These are phyloP conservation scores for Phytophthora ohioensis DNA, from an alignment of 352 stramenopile genomes.

Conservation along the genomic window DNA sequence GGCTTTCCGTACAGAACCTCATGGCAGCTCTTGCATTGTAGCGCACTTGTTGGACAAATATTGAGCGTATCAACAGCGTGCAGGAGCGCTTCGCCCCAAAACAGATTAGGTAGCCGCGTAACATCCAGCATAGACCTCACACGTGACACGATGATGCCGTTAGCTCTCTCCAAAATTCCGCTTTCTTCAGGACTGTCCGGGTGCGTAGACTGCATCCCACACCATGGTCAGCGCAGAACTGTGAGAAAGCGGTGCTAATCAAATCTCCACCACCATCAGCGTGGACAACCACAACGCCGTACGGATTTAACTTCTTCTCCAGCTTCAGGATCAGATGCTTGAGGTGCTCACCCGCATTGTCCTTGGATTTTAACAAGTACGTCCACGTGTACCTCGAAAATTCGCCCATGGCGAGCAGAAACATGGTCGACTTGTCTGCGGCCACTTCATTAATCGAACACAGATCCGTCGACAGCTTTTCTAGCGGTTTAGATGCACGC, in stretches of 20 bases:
- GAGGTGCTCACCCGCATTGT: neutral
- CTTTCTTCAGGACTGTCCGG: neutral
- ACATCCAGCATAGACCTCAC: too few species aligned
- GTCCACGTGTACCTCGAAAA: neutral
- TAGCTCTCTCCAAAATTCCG: too few species aligned
- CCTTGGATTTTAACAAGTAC: neutral
- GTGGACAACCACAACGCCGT: neutral
- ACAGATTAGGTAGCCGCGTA: neutral
- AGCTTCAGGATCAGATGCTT: neutral
- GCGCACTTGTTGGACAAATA: neutral
- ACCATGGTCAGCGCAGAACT: neutral
- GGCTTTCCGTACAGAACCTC: neutral
- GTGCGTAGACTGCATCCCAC: neutral
- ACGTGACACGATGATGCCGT: too few species aligned
- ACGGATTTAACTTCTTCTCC: neutral
- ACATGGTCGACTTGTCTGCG: neutral
- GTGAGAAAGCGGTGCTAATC: neutral
- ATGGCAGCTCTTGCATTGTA: neutral
- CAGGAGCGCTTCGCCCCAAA: neutral
- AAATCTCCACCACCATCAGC: neutral
- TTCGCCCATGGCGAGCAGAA: neutral
- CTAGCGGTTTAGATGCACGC: neutral
- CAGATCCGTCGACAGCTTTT: neutral
- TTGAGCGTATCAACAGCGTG: neutral
- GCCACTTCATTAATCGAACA: neutral